Evolutionary conservation across 2,329 filamentous ascomycete genomes (phyloP).

Genomic region (Calonectria pseudoturangicola): DNA sequence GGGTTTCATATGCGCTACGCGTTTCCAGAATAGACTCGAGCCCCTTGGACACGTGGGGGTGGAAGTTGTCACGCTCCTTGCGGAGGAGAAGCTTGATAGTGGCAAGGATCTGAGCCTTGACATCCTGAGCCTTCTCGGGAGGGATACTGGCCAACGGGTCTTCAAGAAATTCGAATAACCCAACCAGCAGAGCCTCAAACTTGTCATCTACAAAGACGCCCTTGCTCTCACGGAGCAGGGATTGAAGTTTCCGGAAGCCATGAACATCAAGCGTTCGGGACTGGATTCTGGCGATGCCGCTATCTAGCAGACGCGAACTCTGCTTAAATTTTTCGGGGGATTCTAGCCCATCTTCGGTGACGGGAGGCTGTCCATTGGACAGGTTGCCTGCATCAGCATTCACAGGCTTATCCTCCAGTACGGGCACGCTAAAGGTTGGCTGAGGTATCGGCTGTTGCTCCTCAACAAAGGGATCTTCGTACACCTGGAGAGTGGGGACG

Average conservation of each 20-base stretch:
- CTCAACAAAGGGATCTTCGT: slow-evolving; percentile 76
- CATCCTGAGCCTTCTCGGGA: slow-evolving; percentile 80
- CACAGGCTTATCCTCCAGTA: slow-evolving; percentile 76
- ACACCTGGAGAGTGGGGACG: slow-evolving; percentile 68
- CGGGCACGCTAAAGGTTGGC: slow-evolving; percentile 67
- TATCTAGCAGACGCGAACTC: slow-evolving; percentile 79
- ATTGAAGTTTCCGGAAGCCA: slow-evolving; percentile 86
- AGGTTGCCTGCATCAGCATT: slow-evolving; percentile 71
- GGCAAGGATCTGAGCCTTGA: slow-evolving; percentile 84
- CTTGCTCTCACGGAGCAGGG: slow-evolving; percentile 80
- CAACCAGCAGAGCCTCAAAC: slow-evolving; percentile 80
- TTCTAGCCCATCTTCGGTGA: slow-evolving; percentile 48
- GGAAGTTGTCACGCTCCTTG: slow-evolving; percentile 79
- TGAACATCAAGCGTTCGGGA: slow-evolving; percentile 85
- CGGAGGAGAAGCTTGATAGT: slow-evolving; percentile 84
- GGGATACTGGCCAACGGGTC: slow-evolving; percentile 72
- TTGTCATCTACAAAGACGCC: slow-evolving; percentile 79
- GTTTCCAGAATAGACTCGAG: slow-evolving; percentile 80
- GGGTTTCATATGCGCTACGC: slow-evolving; percentile 79
- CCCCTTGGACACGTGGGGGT: slow-evolving; percentile 79
- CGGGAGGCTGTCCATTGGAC: slow-evolving; percentile 50
- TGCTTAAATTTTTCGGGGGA: slow-evolving; percentile 72
- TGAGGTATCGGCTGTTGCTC: slow-evolving; percentile 66
- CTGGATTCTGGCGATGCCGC: slow-evolving; percentile 84
- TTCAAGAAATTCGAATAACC: slow-evolving; percentile 83